Evolutionary conservation across 306 rosid species (phyloP), one percentile per base, ranked within the genome.

Genomic region (Dryas octopetala): DNA sequence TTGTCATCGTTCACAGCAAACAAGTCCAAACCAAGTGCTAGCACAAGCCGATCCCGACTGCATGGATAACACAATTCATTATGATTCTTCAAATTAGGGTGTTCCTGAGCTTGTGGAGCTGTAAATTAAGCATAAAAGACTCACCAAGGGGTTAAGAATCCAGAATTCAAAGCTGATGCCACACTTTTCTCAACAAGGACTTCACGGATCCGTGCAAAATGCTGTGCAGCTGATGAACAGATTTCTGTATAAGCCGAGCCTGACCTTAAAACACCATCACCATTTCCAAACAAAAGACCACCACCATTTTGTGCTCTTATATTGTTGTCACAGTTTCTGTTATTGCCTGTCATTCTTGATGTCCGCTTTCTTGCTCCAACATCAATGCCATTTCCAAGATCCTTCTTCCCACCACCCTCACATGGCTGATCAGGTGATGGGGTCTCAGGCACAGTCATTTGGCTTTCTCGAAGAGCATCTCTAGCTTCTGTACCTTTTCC

Each of bases 1-100:
- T 86, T 95, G 66, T 91, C 97, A 74, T 95, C 98, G 43, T 89
- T 91, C 76, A 90, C 96, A 7, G 97, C 98, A 81, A 95, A 95
- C 83, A 95, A 83, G 79, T 95, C 96, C 71, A 95, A 82, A 19
- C 91, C 93, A 5, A 94, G 88, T 79, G 97, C 93, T 88, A 90
- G 86, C 38, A 90, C 82, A 80, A 95, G 93, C 62, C 84, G 81
- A 64, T 91, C 93, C 13, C 97, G 93, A 81, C 97, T 95, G 89
- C 88, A 85, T 23, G 78, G 28, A 44, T 70, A 52, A 78, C 52
- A 57, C 32, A 28, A 28, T 28, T 28, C 32, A 28, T 28, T 28
- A 28, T 28, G 32, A 28, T 28, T 28, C 32, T 28, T 28, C 32
- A 28, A 28, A 28, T 28, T 28, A 19, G 32, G 32, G 32, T 28